Base-by-base conservation (phyloP, 352 stramenopile genomes). In the Blastocystis sp. region DNA sequence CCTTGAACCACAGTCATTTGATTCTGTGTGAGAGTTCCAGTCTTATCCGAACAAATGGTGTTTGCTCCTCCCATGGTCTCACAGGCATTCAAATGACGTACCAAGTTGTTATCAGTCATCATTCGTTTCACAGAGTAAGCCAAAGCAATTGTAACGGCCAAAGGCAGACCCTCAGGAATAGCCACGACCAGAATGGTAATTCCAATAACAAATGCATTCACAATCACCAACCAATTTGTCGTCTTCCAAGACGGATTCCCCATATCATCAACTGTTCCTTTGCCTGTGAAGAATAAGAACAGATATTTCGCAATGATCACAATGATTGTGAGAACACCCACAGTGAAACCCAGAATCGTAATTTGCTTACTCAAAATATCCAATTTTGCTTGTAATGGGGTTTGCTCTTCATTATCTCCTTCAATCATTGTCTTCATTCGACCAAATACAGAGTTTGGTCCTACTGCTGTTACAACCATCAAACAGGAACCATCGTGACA, bases 41-140 rank as follows among this genome's bases (percentile, higher is more conserved):
- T 98, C 91, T 98, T 98, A 91, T 98, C 96, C 51, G 93, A 97
- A 90, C 95, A 98, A 88, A 98, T 97, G 14, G 94, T 94, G 14
- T 95, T 97, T 0, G 94, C 93, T 71, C 91, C 94, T 78, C 94
- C 94, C 90, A 98, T 95, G 52, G 95, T 97, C 89, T 96, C 93
- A 87, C 92, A 95, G 0, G 92, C 92, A 51, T 94, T 91, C 59
- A 96, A 85, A 88, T 95, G 92, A 24, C 92, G 92, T 61, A 95
- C 92, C n/a, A 94, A 52, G 81, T 93, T 94, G 89, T 94, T 94
- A 88, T 94, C 91, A n/a, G 90, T 88, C n/a, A 93, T 90, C 93
- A 95, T 95, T 39, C 65, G 56, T 32, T 78, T 71, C 77, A 90
- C 89, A 19, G 94, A 98, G 89, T 97, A 98, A 1, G 95, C 95